Evolutionary conservation across 2,329 filamentous ascomycete genomes (phyloP).

Genomic region (Penicillium concentricum): DNA sequence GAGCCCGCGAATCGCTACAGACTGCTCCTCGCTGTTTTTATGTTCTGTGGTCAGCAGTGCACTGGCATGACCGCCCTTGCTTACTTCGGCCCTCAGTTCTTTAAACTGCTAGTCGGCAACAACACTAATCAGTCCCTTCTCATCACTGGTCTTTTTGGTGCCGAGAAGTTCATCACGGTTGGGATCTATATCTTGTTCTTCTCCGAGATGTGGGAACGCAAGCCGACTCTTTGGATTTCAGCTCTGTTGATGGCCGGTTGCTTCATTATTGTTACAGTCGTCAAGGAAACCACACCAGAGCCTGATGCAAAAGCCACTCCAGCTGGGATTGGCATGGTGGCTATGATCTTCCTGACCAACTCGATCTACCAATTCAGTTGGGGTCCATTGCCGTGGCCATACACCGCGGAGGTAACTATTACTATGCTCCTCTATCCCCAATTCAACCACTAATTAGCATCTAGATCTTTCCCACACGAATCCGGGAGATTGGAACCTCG

Average conservation of each 20-base stretch:
- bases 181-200: constrained; percentile 50
- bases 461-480: constrained; percentile 41
- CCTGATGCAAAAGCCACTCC: constrained; percentile 35
- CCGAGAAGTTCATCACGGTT: constrained; percentile 52
- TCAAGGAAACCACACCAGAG: constrained; percentile 45
- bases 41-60: constrained; percentile 51
- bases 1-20: constrained; percentile 49
- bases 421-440: not conserved
- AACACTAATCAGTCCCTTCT: constrained; percentile 46
- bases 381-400: constrained; percentile 39
- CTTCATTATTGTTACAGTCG: constrained; percentile 52
- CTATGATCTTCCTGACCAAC: constrained; percentile 48
- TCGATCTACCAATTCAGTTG: constrained; percentile 34
- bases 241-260: constrained; percentile 51
- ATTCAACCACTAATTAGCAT: not conserved
- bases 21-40: constrained; percentile 48
- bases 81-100: constrained; percentile 53
- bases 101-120: constrained; percentile 48
- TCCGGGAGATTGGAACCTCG: constrained; percentile 40
- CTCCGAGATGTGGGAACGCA: constrained; percentile 52
- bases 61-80: constrained; percentile 53
- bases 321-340: constrained; percentile 47
- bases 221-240: constrained; percentile 49
- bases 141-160: constrained; percentile 52
- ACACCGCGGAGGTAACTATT: constrained; percentile 29